Evolutionary conservation across 495 filamentous ascomycete genomes (phyloP).

Genomic region (Talaromyces borbonicus): DNA sequence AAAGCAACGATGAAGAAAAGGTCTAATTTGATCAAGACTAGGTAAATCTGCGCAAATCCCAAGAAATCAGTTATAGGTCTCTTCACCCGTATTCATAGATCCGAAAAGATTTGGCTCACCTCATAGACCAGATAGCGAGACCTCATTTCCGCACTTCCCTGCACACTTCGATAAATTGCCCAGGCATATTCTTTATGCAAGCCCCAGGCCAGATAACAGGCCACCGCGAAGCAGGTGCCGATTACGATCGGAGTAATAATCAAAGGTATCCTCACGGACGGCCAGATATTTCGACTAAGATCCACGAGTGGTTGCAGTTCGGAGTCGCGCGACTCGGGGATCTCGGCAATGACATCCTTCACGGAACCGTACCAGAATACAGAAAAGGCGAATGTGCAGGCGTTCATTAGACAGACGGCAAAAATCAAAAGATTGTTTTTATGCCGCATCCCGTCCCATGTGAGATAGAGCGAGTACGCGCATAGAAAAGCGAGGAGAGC

Average conservation of each 20-base stretch:
- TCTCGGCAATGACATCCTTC: neutral
- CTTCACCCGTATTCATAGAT: neutral
- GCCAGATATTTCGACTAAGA: conserved; percentile 9
- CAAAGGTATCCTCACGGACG: conserved; percentile 10
- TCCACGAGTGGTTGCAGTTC: conserved; percentile 11
- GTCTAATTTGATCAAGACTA: conserved; percentile 13
- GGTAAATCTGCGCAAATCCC: conserved; percentile 15
- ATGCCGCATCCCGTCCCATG: conserved; percentile 14
- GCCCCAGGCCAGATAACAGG: conserved; percentile 12
- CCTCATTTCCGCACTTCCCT: conserved; percentile 9
- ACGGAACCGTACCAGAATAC: conserved; percentile 10
- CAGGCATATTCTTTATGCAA: conserved; percentile 17
- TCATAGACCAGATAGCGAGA: conserved; percentile 15
- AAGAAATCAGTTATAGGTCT: neutral
- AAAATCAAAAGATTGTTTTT: conserved; percentile 18
- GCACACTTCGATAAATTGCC: conserved; percentile 15
- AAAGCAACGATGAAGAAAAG: conserved; percentile 16
- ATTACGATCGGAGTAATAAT: conserved; percentile 11
- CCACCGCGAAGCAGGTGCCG: conserved; percentile 9
- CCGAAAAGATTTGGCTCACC: conserved; percentile 8
- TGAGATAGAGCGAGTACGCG: conserved; percentile 10
- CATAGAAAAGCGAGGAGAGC: conserved; percentile 15
- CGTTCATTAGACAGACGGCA: conserved; percentile 17
- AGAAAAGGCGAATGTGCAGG: conserved; percentile 12
- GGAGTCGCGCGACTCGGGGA: conserved; percentile 1